Evolutionary conservation across 2,329 filamentous ascomycete genomes (phyloP).

Genomic region (Arthroderma sp.): DNA sequence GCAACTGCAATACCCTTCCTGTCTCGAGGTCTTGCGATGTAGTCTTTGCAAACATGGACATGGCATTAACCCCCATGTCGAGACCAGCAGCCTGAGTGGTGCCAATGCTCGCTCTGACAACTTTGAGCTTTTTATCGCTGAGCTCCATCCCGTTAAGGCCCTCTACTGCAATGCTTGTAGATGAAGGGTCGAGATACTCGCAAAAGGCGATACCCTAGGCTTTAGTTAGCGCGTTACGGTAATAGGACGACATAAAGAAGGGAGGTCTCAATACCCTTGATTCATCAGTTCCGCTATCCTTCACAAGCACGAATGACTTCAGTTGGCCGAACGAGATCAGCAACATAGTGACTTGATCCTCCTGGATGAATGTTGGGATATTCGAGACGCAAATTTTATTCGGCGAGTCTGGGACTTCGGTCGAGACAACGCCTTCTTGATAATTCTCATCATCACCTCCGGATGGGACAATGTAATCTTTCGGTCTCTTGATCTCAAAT

Average conservation of each 20-base stretch:
- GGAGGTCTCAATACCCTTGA: conserved; percentile 53
- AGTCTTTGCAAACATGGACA: conserved; percentile 93
- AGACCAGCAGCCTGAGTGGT: conserved; percentile 83
- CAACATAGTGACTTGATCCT: conserved; percentile 84
- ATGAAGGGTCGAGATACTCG: conserved; percentile 66
- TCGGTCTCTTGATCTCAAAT: conserved; percentile 70
- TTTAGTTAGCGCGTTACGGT: conserved; percentile 5
- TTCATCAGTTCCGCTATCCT: conserved; percentile 72
- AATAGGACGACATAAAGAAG: not conserved
- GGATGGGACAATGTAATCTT: conserved; percentile 91
- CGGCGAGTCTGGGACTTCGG: conserved; percentile 73
- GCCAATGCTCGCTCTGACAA: conserved; percentile 80
- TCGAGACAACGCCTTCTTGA: conserved; percentile 64
- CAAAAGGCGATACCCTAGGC: conserved; percentile 86
- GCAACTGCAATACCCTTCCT: conserved; percentile 72
- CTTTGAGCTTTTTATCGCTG: conserved; percentile 72
- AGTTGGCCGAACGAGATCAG: conserved; percentile 83
- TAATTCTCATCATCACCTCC: conserved; percentile 59
- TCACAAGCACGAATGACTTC: conserved; percentile 81
- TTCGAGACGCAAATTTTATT: conserved; percentile 93
- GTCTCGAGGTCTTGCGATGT: conserved; percentile 65
- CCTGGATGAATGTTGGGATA: conserved; percentile 73
- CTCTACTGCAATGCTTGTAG: conserved; percentile 75
- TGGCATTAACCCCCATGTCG: conserved; percentile 93
- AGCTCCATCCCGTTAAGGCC: conserved; percentile 88